phyloP scores from a whole-genome alignment of 305 asterid genomes.

The Rubia tinctorum region DNA sequence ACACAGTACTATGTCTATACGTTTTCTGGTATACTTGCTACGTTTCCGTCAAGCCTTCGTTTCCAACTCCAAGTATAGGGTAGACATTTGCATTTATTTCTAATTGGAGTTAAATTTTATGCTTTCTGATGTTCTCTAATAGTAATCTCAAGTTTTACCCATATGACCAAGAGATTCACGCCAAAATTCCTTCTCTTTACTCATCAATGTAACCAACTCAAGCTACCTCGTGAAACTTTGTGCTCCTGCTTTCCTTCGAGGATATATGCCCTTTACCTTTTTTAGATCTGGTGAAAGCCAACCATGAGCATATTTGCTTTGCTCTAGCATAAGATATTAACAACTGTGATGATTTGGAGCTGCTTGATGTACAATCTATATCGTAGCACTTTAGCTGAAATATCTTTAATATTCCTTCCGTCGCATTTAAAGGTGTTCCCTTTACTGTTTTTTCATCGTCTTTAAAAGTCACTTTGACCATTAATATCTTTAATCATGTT shows the following conservation, averaged over 20 bases:
- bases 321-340: neutral
- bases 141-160: neutral
- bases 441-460: too few relatives aligned
- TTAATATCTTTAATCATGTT: too few relatives aligned
- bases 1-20: neutral
- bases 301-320: neutral
- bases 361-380: neutral
- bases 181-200: neutral
- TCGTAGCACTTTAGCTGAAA: neutral
- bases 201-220: neutral
- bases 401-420: too few relatives aligned
- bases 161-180: neutral
- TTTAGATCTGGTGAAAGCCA: neutral
- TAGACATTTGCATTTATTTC: neutral
- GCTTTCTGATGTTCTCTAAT: neutral
- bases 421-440: too few relatives aligned
- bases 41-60: neutral
- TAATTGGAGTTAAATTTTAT: neutral
- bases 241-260: neutral
- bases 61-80: neutral
- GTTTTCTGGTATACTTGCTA: neutral
- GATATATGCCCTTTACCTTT: neutral
- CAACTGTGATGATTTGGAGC: neutral
- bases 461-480: too few relatives aligned
- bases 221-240: neutral